A percentile compares a stretch with the other conserved stretches of the same genome.
These are phyloP conservation scores for Ceratobasidium sp. DNA, from an alignment of 1,284 basidiomycete species.

Conservation along the genomic window DNA sequence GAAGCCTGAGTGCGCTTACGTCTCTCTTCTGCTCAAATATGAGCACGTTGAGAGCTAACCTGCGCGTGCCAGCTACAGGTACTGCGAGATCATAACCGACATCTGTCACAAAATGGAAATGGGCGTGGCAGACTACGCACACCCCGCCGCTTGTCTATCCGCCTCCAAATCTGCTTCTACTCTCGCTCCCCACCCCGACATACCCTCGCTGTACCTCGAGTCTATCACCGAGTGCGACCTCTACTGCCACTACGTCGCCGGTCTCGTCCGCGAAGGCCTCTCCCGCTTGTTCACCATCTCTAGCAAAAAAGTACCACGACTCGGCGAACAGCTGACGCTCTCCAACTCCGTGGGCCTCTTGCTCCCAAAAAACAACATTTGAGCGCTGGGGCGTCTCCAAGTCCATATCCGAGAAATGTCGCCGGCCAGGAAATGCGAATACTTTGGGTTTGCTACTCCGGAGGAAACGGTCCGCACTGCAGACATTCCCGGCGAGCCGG, in stretches of 20 bases:
- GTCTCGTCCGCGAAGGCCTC: slow-evolving; percentile 96
- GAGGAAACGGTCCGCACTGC: slow-evolving; percentile 64
- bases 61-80: slow-evolving; percentile 63
- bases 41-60: slow-evolving; percentile 20
- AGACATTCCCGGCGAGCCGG: slow-evolving; percentile 61
- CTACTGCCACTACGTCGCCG: slow-evolving; percentile 99
- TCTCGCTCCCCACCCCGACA: slow-evolving; percentile 56
- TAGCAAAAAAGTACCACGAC: slow-evolving; percentile 82
- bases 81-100: slow-evolving; percentile 85
- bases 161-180: neutral
- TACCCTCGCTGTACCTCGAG: slow-evolving; percentile 72
- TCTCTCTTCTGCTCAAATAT: slow-evolving; percentile 44
- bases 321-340: slow-evolving; percentile 86
- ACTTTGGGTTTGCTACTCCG: slow-evolving; percentile 78
- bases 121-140: slow-evolving; percentile 96
- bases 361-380: slow-evolving; percentile 97
- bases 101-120: slow-evolving; percentile 88
- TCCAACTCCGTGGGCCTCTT: slow-evolving; percentile 97
- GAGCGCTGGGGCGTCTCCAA: slow-evolving; percentile 81
- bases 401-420: slow-evolving; percentile 51
- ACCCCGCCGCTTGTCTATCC: slow-evolving; percentile 70
- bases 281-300: slow-evolving; percentile 91
- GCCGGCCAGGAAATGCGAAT: slow-evolving; percentile 52
- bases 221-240: slow-evolving; percentile 90
- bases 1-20: slow-evolving; percentile 67